Evolutionary conservation across 495 filamentous ascomycete species (phyloP).

Genomic region (Diplogelasinospora grovesii): DNA sequence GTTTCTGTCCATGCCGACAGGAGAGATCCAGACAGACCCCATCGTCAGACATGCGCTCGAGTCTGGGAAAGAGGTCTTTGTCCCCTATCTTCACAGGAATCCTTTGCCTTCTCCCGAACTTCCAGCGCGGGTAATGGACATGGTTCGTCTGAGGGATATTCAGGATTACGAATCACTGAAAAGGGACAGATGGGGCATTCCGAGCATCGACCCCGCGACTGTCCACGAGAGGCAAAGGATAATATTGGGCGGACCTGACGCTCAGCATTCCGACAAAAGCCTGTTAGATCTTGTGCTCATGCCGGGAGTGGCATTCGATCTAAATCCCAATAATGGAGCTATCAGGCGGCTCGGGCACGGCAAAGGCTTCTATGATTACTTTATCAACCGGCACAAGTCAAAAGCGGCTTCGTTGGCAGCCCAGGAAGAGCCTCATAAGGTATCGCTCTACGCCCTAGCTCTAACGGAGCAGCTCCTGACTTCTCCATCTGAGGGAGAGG

Average conservation of each 20-base stretch:
- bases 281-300: conserved; percentile 77
- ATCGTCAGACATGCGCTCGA: conserved; percentile 76
- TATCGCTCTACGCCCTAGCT: conserved; percentile 72
- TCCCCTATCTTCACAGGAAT: conserved; percentile 75
- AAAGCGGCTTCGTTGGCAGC: conserved; percentile 32
- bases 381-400: conserved; percentile 64
- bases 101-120: conserved; percentile 34
- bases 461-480: conserved; percentile 80
- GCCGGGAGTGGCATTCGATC: conserved; percentile 91
- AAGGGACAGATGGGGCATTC: conserved; percentile 87
- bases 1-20: conserved; percentile 85
- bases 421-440: conserved; percentile 34
- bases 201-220: conserved; percentile 59
- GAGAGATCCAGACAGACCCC: conserved; percentile 71
- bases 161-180: conserved; percentile 69
- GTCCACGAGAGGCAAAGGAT: conserved; percentile 59
- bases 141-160: conserved; percentile 69
- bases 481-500: conserved; percentile 31
- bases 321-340: conserved; percentile 32
- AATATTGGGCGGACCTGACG: conserved; percentile 54
- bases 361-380: conserved; percentile 95
- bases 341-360: conserved; percentile 84
- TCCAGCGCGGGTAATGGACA: conserved; percentile 76
- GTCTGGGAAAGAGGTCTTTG: conserved; percentile 76
- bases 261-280: conserved; percentile 38